A percentile compares a stretch with the other conserved stretches of the same genome.
These are phyloP conservation scores for Teratosphaeria destructans DNA, from an alignment of 2,329 filamentous ascomycete genomes.

Conservation along the genomic window DNA sequence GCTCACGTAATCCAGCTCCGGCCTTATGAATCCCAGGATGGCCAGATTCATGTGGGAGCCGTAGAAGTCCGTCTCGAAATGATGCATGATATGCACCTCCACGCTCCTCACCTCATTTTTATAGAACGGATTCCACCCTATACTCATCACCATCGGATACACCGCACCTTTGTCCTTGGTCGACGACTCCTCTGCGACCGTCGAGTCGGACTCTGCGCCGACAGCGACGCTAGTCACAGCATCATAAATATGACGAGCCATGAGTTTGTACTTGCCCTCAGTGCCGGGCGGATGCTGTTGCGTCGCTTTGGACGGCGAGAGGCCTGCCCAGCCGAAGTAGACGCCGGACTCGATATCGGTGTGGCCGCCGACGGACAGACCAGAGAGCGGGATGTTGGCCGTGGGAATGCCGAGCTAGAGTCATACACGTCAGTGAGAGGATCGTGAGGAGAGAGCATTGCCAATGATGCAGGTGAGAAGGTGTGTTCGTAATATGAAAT, in stretches of 20 bases:
- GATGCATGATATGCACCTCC: conserved; percentile 55
- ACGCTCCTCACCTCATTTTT: conserved; percentile 79
- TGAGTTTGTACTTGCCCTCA: conserved; percentile 15
- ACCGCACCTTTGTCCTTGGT: conserved; percentile 30
- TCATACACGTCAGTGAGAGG: background rate
- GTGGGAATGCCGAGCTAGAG: conserved; percentile 84
- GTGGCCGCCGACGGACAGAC: conserved; percentile 59
- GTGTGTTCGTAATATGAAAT: background rate
- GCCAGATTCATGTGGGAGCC: conserved; percentile 66
- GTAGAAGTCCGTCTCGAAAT: conserved; percentile 69
- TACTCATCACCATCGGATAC: conserved; percentile 84
- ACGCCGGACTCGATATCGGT: conserved; percentile 62
- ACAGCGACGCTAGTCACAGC: conserved; percentile 9
- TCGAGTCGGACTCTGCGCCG: conserved; percentile 1
- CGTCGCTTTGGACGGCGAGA: conserved; percentile 32
- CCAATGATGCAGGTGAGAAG: background rate
- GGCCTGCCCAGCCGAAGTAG: conserved; percentile 84
- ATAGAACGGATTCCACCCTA: conserved; percentile 97
- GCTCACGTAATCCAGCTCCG: conserved; percentile 78
- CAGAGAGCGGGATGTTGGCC: conserved; percentile 66
- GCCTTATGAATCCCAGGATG: conserved; percentile 77
- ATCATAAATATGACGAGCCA: conserved; percentile 10
- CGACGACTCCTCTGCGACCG: background rate
- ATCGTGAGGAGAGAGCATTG: background rate
- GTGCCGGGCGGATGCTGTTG: conserved; percentile 12